Evolutionary conservation across 2,329 filamentous ascomycete genomes (phyloP).

Genomic region (Zasmidium cellare): DNA sequence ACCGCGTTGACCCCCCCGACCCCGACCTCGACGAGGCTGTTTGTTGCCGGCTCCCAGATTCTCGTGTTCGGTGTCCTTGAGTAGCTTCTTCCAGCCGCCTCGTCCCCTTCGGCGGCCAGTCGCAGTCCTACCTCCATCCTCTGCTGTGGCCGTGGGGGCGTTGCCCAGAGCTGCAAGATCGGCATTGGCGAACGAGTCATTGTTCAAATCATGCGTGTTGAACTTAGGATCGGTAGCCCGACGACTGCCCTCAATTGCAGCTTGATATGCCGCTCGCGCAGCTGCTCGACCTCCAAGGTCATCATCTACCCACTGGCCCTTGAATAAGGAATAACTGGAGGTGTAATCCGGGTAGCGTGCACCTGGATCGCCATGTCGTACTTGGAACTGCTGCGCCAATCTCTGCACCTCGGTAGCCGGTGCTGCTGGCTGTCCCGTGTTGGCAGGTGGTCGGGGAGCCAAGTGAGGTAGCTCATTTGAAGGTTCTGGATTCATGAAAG

Average conservation of each 20-base stretch:
- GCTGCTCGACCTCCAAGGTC: conserved; percentile 7
- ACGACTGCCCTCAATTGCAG: not conserved
- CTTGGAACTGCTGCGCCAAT: conserved; percentile 17
- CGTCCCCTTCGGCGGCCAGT: conserved; percentile 15
- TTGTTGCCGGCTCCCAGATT: conserved; percentile 19
- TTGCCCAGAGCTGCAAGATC: not conserved
- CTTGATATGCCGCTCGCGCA: not conserved
- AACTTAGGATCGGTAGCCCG: not conserved
- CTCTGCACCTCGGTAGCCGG: conserved; percentile 8
- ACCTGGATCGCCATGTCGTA: conserved; percentile 14
- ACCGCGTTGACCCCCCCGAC: no score
- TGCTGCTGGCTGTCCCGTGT: not conserved
- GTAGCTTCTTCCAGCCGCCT: conserved; percentile 32
- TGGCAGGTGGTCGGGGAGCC: not conserved
- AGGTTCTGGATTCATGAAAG: not conserved
- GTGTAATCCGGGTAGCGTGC: not conserved
- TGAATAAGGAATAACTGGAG: not conserved
- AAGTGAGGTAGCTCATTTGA: not conserved
- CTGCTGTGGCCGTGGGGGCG: not conserved
- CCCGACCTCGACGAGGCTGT: conserved; percentile 1
- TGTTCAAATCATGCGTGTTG: not conserved
- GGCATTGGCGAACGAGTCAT: not conserved
- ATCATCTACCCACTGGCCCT: conserved; percentile 3
- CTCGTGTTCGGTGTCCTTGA: conserved; percentile 37
- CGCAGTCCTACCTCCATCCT: not conserved